Evolutionary conservation across 1,284 basidiomycete species (phyloP), one percentile per base, ranked within the genome.

Genomic region (Baeospora myosura): DNA sequence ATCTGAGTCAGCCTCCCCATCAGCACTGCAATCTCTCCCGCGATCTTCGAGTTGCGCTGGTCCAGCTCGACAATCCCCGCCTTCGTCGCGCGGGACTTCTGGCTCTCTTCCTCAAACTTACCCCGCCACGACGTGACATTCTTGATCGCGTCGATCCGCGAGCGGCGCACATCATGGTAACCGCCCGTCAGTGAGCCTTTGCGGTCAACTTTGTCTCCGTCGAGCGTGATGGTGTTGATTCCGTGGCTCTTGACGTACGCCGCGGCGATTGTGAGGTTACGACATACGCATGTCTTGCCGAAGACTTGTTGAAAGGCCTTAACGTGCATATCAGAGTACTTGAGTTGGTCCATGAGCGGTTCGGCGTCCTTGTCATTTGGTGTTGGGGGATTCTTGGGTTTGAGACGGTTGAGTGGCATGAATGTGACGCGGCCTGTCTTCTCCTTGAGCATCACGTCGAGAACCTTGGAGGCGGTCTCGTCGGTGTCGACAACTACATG

Each of bases 241-340:
- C 83, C 83, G 58, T 98, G 92, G 53, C 84, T 88, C 57, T 95
- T 88, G 37, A 95, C 92, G 61, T 98, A 98, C 4, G 90, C 88
- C 3, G 92, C 88, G 5, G 93, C 95, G 51, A 94, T 86, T 7
- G 85, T 84, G 43, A 99, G 77, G 56, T 95, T 90, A 24, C 85
- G 78, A 59, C 95, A 98, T 26, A 99, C 88, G 60, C 95, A 92
- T 0, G 93, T 98, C 62, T 92, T 92, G 24, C 93, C 93, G 54
- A 99, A 99, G n/a, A 98, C 92, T 60, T 98, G 95, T 57, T 94
- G 82, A 63, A 98, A 91, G 0, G 96, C 96, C 50, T 88, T 86
- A 30, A 74, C 68, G 56, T 85, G 85, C 12, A 61, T 61, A 16
- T 41, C 36, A 14, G 94, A 84, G 56, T 83, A 98, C 2, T 72